phyloP scores from a whole-genome alignment of 352 stramenopile genomes.

The Phytophthora fragariaefolia region DNA sequence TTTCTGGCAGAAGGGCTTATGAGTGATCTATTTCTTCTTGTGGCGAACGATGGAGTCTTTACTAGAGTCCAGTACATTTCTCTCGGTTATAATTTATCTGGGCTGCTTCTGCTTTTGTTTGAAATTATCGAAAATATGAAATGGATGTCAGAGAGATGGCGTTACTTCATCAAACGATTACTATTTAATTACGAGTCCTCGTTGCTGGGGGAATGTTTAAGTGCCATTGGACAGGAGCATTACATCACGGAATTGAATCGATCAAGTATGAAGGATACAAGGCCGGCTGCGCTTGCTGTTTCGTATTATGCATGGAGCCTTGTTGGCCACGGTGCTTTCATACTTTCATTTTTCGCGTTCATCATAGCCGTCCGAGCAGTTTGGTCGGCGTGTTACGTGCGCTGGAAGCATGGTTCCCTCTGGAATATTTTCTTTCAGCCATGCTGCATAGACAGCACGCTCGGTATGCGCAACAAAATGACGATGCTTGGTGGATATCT shows the following conservation, averaged over 20 bases:
- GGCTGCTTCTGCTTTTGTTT: conserved; percentile 23
- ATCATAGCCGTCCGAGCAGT: conserved; percentile 12
- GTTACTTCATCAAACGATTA: conserved; percentile 8
- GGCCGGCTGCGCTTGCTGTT: background rate
- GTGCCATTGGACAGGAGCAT: conserved; percentile 1
- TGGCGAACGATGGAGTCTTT: conserved; percentile 20
- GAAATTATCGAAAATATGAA: conserved; percentile 26
- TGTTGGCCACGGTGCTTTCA: conserved; percentile 8
- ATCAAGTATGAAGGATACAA: conserved; percentile 9
- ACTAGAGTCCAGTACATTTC: conserved; percentile 28
- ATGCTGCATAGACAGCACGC: conserved; percentile 20
- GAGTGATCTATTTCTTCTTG: conserved; percentile 30
- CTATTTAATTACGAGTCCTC: conserved; percentile 24
- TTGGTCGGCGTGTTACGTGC: conserved; percentile 1
- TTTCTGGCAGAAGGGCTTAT: conserved; percentile 25
- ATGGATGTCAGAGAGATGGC: background rate
- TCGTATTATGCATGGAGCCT: conserved; percentile 20
- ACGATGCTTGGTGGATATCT: conserved; percentile 16
- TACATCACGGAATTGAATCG: background rate
- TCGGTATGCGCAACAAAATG: conserved; percentile 24
- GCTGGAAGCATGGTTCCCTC: background rate
- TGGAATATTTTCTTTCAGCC: conserved; percentile 4
- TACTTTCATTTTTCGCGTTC: conserved; percentile 15
- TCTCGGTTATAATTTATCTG: conserved; percentile 32
- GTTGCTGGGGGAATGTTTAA: conserved; percentile 22